A percentile compares a stretch with the other conserved stretches of the same genome.
Conservation (phyloP, 345 rosid species). For the Triadica sebifera region DNA sequence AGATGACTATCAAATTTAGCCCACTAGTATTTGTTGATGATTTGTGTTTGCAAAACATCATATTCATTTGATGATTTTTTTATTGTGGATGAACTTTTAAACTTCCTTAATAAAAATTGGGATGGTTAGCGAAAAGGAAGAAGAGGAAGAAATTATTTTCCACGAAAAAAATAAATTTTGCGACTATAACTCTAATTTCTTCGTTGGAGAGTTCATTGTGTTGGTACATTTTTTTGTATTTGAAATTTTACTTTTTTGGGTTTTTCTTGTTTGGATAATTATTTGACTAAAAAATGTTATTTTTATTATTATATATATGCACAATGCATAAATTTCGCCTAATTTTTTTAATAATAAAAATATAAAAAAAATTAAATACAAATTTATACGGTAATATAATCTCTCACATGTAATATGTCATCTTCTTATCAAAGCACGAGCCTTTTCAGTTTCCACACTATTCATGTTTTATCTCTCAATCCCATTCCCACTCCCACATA, state of each 20-base stretch:
- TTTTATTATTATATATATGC: too few species aligned
- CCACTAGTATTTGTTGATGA: slow-evolving; percentile 41
- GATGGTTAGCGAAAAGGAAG: too few species aligned
- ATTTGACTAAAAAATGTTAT: slow-evolving; percentile 5
- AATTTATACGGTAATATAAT: too few species aligned
- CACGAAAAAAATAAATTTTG: slow-evolving; percentile 18
- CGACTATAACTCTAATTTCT: slow-evolving; percentile 19
- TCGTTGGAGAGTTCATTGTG: slow-evolving; percentile 52
- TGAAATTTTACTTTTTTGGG: neutral
- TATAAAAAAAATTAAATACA: too few species aligned
- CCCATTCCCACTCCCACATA: too few species aligned
- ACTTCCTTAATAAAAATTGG: slow-evolving; percentile 69
- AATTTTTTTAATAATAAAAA: too few species aligned
- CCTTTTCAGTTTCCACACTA: slow-evolving; percentile 55
- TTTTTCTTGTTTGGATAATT: neutral
- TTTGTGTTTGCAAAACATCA: slow-evolving; percentile 35
- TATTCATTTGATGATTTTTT: slow-evolving; percentile 58
- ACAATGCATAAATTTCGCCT: too few species aligned
- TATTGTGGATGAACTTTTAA: slow-evolving; percentile 72
- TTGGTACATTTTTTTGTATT: slow-evolving; percentile 43
- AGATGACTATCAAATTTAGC: slow-evolving; percentile 45
- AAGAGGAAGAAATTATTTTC: slow-evolving; percentile 5
- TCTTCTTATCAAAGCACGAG: too few species aligned
- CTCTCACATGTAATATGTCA: too few species aligned
- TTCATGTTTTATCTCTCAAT: neutral